These are phyloP conservation scores for Hortiboletus flavorubellus DNA, from an alignment of 768 basidiomycete species.

Conservation along the genomic window DNA sequence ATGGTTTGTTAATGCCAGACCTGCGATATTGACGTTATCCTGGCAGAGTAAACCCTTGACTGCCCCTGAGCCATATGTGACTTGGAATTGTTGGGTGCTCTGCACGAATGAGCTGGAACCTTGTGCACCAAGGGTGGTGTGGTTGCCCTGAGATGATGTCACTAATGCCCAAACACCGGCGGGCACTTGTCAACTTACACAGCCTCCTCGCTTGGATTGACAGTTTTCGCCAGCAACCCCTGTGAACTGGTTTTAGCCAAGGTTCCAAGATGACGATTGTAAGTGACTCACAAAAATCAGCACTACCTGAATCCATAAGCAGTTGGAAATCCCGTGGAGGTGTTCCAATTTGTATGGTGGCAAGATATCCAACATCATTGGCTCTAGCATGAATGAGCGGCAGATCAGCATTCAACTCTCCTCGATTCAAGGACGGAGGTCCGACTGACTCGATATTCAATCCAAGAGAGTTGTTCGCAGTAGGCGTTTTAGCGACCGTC, in stretches of 20 bases:
- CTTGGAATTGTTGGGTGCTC: constrained; percentile 47
- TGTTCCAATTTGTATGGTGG: constrained; percentile 63
- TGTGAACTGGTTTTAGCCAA: not conserved
- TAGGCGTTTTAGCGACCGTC: constrained; percentile 40
- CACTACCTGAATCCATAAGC: constrained; percentile 69
- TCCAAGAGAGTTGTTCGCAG: constrained; percentile 54
- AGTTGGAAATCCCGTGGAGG: constrained; percentile 54
- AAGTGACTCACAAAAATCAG: constrained; percentile 50
- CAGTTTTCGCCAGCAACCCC: constrained; percentile 57
- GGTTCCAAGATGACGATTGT: not conserved
- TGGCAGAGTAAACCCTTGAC: constrained; percentile 62
- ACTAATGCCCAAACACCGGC: constrained; percentile 7
- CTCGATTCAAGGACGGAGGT: not conserved
- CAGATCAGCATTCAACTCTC: not conserved
- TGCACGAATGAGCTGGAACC: constrained; percentile 62
- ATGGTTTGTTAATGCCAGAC: constrained; percentile 53
- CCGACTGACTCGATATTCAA: constrained; percentile 63
- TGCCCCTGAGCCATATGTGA: constrained; percentile 67
- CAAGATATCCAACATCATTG: constrained; percentile 55
- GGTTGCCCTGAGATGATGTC: constrained; percentile 48
- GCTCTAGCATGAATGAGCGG: constrained; percentile 29
- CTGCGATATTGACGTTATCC: constrained; percentile 64
- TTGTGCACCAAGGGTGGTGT: constrained; percentile 60
- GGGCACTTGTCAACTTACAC: constrained; percentile 32
- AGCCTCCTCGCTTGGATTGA: constrained; percentile 38